Conservation (phyloP, 2,329 filamentous ascomycete genomes). For the Ascochyta lentis region DNA sequence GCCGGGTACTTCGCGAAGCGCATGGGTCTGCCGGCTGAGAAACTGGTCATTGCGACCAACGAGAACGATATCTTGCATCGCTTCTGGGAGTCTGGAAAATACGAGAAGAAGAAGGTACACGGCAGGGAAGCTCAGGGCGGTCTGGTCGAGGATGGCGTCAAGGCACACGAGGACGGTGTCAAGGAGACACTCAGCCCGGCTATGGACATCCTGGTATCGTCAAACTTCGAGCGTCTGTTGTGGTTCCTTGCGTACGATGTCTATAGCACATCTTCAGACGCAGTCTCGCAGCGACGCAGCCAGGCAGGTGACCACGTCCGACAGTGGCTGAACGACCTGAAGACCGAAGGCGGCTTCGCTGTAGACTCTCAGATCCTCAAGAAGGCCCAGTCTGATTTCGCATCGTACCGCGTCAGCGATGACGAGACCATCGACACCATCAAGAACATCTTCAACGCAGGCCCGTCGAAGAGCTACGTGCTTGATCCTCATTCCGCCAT, state of each 20-base stretch:
- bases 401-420: constrained; percentile 74
- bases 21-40: constrained; percentile 88
- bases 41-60: constrained; percentile 92
- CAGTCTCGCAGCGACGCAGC: constrained; percentile 54
- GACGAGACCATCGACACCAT: constrained; percentile 57
- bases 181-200: constrained; percentile 93
- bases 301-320: constrained; percentile 75
- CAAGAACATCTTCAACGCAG: constrained; percentile 56
- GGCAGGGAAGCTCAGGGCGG: constrained; percentile 64
- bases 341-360: constrained; percentile 80
- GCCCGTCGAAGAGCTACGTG: constrained; percentile 67
- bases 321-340: constrained; percentile 80
- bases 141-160: constrained; percentile 62
- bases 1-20: constrained; percentile 90
- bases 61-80: constrained; percentile 97
- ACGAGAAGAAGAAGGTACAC: constrained; percentile 79
- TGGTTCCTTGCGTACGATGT: constrained; percentile 83
- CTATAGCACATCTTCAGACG: constrained; percentile 48
- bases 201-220: constrained; percentile 97
- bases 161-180: constrained; percentile 73
- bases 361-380: constrained; percentile 77
- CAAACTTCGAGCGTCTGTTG: constrained; percentile 93
- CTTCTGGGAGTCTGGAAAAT: constrained; percentile 89
- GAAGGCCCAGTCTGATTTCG: constrained; percentile 75
- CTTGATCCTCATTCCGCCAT: constrained; percentile 94